Evolutionary conservation across 768 basidiomycete species (phyloP).

Genomic region (Saitozyma sp.): DNA sequence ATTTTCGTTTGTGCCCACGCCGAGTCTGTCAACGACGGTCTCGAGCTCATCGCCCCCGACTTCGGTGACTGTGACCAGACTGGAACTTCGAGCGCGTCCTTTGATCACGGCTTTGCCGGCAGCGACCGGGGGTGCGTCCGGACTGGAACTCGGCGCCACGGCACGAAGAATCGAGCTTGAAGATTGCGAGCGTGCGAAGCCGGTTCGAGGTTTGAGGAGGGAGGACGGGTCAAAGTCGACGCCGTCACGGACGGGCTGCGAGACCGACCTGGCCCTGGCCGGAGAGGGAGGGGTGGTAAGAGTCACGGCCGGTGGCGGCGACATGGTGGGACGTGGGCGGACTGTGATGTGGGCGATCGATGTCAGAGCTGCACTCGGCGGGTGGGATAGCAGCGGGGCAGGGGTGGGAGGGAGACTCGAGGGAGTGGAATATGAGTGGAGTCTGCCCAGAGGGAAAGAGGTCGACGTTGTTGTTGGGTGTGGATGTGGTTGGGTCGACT

Average conservation of each 20-base stretch:
- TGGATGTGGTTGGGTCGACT: no score
- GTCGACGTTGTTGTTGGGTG: no score
- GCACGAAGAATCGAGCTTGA: constrained; percentile 20
- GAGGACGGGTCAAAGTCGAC: constrained; percentile 15
- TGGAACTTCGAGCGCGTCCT: constrained; percentile 50
- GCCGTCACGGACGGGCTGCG: constrained; percentile 43
- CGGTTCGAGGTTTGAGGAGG: constrained; percentile 11
- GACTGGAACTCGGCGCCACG: background rate
- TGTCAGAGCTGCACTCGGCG: no score
- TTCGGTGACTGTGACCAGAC: constrained; percentile 53
- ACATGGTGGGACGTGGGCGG: no score
- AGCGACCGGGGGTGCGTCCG: background rate
- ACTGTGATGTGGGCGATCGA: no score
- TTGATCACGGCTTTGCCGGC: background rate
- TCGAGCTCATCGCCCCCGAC: constrained; percentile 53
- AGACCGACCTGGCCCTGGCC: constrained; percentile 38
- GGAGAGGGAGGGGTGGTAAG: constrained; percentile 41
- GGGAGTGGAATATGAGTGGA: no score
- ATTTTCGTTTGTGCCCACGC: constrained; percentile 51
- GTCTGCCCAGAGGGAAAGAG: no score
- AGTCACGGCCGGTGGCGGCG: constrained; percentile 21
- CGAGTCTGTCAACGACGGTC: constrained; percentile 50
- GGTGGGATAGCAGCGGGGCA: no score
- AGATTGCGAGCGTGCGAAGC: constrained; percentile 28
- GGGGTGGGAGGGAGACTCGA: no score